These are phyloP conservation scores for Cutaneotrichosporon curvatum DNA, from an alignment of 1,284 basidiomycete genomes.

Conservation along the genomic window DNA sequence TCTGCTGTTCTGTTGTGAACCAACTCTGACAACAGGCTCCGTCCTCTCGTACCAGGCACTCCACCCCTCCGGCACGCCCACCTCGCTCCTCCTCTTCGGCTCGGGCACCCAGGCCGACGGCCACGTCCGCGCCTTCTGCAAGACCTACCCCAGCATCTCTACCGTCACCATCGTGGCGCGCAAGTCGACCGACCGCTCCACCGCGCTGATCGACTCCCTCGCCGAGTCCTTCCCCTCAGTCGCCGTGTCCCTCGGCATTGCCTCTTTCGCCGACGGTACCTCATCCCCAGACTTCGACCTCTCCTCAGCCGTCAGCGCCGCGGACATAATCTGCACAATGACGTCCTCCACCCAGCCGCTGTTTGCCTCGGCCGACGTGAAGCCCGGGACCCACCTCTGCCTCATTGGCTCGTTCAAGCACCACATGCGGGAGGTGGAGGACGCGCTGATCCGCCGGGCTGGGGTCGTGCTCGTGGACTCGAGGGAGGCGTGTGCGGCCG, in stretches of 20 bases:
- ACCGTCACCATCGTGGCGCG: conserved; percentile 61
- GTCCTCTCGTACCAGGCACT: conserved; percentile 59
- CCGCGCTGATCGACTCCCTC: conserved; percentile 48
- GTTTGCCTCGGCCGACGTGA: conserved; percentile 53
- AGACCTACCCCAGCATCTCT: conserved; percentile 54
- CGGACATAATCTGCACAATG: conserved; percentile 53
- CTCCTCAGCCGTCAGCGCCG: conserved; percentile 24
- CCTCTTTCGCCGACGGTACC: conserved; percentile 7
- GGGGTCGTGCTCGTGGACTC: conserved; percentile 64
- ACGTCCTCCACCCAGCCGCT: conserved; percentile 66
- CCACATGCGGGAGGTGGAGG: conserved; percentile 67
- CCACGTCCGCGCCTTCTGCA: conserved; percentile 60
- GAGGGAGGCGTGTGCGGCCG: conserved; percentile 57
- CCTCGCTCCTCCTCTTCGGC: conserved; percentile 60
- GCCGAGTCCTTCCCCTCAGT: conserved; percentile 48
- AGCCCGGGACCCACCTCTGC: conserved; percentile 60
- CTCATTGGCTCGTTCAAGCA: conserved; percentile 69
- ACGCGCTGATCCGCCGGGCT: conserved; percentile 53
- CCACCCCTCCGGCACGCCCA: conserved; percentile 45
- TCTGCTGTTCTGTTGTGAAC: too few relatives aligned
- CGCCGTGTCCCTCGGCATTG: conserved; percentile 17
- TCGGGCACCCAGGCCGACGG: conserved; percentile 59
- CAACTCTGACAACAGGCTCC: conserved; percentile 53
- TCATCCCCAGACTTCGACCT: conserved; percentile 14
- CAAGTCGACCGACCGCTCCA: conserved; percentile 52